Evolutionary conservation across 2,329 filamentous ascomycete genomes (phyloP).

Genomic region (Monosporascus sp.): DNA sequence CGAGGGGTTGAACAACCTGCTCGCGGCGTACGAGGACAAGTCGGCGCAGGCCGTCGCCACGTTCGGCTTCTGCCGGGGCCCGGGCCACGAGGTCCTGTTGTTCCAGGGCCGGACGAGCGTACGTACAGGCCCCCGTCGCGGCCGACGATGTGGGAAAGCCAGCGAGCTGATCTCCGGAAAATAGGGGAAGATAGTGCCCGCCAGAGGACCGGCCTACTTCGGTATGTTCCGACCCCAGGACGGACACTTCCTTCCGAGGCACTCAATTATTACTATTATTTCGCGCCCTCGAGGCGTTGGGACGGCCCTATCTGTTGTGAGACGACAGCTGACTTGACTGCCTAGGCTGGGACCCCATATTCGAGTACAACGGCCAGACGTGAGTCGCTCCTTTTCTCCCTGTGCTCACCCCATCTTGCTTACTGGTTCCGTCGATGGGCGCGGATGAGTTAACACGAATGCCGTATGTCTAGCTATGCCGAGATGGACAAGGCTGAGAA

Average conservation of each 20-base stretch:
- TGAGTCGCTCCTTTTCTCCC: slow-evolving; percentile 30
- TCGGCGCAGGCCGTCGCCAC: slow-evolving; percentile 91
- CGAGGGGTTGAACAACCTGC: slow-evolving; percentile 80
- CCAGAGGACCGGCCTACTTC: slow-evolving; percentile 75
- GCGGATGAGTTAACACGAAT: not conserved
- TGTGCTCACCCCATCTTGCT: not conserved
- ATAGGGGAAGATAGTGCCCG: slow-evolving; percentile 72
- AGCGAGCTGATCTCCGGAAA: not conserved
- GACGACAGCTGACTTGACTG: not conserved
- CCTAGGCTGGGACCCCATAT: slow-evolving; percentile 90
- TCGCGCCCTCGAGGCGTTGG: too few relatives aligned
- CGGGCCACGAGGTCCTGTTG: slow-evolving; percentile 74
- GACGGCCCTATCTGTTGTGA: too few relatives aligned
- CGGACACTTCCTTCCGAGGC: too few relatives aligned
- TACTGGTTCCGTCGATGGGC: not conserved
- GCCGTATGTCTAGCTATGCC: slow-evolving; percentile 55
- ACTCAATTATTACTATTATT: too few relatives aligned
- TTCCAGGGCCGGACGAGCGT: slow-evolving; percentile 89
- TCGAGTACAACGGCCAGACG: slow-evolving; percentile 89
- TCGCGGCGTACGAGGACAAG: slow-evolving; percentile 85
- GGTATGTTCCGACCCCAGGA: slow-evolving; percentile 49
- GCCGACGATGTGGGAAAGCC: not conserved
- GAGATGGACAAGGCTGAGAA: slow-evolving; percentile 88
- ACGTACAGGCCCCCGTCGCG: slow-evolving; percentile 22
- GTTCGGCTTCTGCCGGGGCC: slow-evolving; percentile 85